Evolutionary conservation across 2,329 filamentous ascomycete genomes (phyloP).

Genomic region (Penicillium thymicola): DNA sequence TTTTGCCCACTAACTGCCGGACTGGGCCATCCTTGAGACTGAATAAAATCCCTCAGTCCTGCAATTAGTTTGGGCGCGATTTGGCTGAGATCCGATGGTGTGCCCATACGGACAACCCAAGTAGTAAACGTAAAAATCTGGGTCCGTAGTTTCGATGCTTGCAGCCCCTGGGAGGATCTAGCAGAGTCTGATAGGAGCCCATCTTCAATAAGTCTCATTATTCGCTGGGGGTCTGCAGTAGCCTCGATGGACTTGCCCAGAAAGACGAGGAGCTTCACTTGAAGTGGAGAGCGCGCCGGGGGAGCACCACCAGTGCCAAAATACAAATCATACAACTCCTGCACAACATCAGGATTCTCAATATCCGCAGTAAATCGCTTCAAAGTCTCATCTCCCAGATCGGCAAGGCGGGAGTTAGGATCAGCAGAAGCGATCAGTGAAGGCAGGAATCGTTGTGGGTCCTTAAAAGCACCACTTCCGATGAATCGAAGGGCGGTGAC

Average conservation of each 20-base stretch:
- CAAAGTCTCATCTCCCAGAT: conserved; percentile 83
- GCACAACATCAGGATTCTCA: conserved; percentile 64
- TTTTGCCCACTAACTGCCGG: conserved; percentile 53
- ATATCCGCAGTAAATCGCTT: conserved; percentile 70
- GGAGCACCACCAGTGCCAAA: conserved; percentile 54
- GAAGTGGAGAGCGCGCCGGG: conserved; percentile 63
- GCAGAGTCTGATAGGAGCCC: conserved; percentile 52
- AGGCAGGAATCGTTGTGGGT: conserved; percentile 78
- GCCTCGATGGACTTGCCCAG: conserved; percentile 74
- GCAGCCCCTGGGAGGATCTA: conserved; percentile 58
- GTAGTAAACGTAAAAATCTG: conserved; percentile 83
- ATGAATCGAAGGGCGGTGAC: conserved; percentile 67
- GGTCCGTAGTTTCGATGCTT: conserved; percentile 73
- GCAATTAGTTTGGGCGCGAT: conserved; percentile 68
- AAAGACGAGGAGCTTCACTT: conserved; percentile 71
- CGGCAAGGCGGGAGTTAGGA: conserved; percentile 73
- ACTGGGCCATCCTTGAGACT: conserved; percentile 77
- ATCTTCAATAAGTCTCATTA: conserved; percentile 67
- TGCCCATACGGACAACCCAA: conserved; percentile 76
- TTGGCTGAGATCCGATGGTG: conserved; percentile 56
- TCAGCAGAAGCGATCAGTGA: conserved; percentile 81
- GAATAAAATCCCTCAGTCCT: conserved; percentile 69
- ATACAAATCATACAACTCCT: conserved; percentile 69
- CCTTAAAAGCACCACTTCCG: conserved; percentile 79
- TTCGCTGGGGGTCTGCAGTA: conserved; percentile 64